Conservation (phyloP, 169 alveolate genomes). For the Amoebophrya sp. region DNA sequence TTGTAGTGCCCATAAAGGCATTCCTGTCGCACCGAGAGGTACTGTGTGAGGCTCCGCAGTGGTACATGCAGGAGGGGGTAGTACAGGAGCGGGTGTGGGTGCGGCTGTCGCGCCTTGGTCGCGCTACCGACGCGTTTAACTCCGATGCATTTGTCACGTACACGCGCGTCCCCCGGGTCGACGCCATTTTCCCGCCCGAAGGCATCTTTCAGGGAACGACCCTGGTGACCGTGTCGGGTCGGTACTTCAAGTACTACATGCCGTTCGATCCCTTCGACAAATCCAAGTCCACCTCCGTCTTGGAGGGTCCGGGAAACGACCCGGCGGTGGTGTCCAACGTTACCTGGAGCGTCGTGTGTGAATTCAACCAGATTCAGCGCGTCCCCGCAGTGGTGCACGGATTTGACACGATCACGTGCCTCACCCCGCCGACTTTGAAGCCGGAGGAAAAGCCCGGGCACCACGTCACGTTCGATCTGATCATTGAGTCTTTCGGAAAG, state of each 20-base stretch:
- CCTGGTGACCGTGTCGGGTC: neutral
- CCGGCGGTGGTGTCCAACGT: neutral
- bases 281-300: neutral
- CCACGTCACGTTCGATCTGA: neutral
- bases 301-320: neutral
- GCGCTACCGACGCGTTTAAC: neutral
- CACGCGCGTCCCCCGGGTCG: neutral
- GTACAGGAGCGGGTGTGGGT: neutral
- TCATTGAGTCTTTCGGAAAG: neutral
- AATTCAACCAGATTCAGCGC: neutral
- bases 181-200: neutral
- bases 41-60: neutral
- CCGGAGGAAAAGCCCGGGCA: neutral
- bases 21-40: neutral
- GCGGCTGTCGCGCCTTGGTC: neutral
- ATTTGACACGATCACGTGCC: neutral
- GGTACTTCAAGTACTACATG: neutral
- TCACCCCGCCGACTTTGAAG: neutral
- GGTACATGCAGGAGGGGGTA: neutral
- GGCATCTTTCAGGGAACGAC: neutral
- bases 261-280: neutral
- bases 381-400: neutral
- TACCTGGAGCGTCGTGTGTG: neutral
- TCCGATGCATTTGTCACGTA: neutral
- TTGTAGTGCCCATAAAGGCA: neutral